phyloP scores from a whole-genome alignment of 2,329 filamentous ascomycete genomes.

The Gnomoniopsis smithogilvyi region DNA sequence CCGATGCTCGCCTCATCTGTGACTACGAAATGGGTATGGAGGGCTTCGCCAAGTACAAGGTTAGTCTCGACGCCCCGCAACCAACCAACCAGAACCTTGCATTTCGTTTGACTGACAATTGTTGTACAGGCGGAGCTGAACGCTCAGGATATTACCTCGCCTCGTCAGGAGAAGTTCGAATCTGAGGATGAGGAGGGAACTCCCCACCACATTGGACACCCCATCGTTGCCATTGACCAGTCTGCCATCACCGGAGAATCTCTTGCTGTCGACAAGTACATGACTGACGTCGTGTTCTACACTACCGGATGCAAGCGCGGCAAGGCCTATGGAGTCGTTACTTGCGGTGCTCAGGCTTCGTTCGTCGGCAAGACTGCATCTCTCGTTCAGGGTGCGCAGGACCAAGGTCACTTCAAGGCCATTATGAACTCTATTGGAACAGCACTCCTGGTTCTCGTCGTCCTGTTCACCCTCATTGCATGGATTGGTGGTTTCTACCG shows the following conservation, averaged over 20 bases:
- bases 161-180: constrained; percentile 56
- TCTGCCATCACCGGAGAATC: constrained; percentile 80
- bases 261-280: constrained; percentile 75
- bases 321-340: constrained; percentile 68
- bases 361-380: constrained; percentile 75
- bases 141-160: constrained; percentile 62
- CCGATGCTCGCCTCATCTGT: constrained; percentile 69
- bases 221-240: constrained; percentile 71
- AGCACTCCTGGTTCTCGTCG: constrained; percentile 69
- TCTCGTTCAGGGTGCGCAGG: constrained; percentile 71
- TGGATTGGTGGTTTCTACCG: constrained; percentile 82
- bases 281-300: constrained; percentile 74
- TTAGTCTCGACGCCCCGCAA: not conserved
- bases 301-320: constrained; percentile 80
- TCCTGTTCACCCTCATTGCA: constrained; percentile 71
- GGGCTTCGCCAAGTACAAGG: constrained; percentile 34
- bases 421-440: constrained; percentile 82
- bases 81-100: too few species aligned
- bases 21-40: constrained; percentile 63
- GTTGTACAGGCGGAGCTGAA: constrained; percentile 45
- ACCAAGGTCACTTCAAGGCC: constrained; percentile 74
- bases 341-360: constrained; percentile 65
- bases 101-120: not conserved
- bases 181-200: constrained; percentile 50
- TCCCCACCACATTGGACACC: constrained; percentile 60